A percentile compares a stretch with the other conserved stretches of the same genome.
phyloP scores from a whole-genome alignment of 805 yeast species.

The Schwanniomyces occidentalis region DNA sequence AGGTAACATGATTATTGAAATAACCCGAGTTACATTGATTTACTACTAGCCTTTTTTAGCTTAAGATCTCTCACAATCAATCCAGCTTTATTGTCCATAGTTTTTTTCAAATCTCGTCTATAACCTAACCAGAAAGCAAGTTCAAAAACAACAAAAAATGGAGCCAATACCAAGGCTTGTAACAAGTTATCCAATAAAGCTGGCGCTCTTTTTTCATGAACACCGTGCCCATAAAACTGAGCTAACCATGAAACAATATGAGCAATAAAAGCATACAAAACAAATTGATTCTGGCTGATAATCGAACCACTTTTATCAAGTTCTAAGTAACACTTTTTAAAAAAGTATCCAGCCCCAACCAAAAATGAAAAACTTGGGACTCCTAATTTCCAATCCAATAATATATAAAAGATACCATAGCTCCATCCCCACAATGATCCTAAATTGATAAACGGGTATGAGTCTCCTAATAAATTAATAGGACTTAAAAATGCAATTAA shows the following conservation, averaged over 20 bases:
- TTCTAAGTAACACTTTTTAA: slow-evolving; percentile 20
- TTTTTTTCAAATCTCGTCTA: slow-evolving; percentile 48
- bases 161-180: slow-evolving; percentile 89
- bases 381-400: slow-evolving; percentile 51
- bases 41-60: slow-evolving; percentile 16
- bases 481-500: slow-evolving; percentile 43
- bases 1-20: no score
- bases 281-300: slow-evolving; percentile 18
- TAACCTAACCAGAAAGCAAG: slow-evolving; percentile 67
- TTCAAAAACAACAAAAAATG: slow-evolving; percentile 84
- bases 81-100: slow-evolving; percentile 51
- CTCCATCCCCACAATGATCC: slow-evolving; percentile 47
- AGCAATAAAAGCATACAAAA: slow-evolving; percentile 31
- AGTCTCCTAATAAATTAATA: slow-evolving; percentile 15
- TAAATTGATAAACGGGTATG: slow-evolving; percentile 37
- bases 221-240: slow-evolving; percentile 87
- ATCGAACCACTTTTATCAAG: slow-evolving; percentile 6
- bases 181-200: slow-evolving; percentile 79
- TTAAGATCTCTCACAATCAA: slow-evolving; percentile 34
- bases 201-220: slow-evolving; percentile 79
- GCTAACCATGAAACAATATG: slow-evolving; percentile 70
- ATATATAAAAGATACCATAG: slow-evolving; percentile 59
- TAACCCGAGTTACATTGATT: no score
- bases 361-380: slow-evolving; percentile 28
- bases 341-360: slow-evolving; percentile 20